phyloP scores from a whole-genome alignment of 176 grass and related monocot genomes.

The Hyparrhenia diplandra region DNA sequence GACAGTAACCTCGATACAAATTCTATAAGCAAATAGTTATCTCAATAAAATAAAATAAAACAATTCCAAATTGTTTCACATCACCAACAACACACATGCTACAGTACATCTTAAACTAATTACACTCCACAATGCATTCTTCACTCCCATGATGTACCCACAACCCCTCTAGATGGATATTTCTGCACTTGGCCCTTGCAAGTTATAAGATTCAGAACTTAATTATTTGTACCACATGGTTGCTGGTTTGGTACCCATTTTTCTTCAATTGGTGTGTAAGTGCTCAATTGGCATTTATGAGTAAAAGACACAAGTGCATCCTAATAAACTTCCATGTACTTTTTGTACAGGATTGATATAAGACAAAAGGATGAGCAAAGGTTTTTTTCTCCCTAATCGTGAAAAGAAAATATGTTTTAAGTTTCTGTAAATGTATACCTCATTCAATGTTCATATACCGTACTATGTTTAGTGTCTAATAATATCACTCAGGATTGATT shows the following conservation, averaged over 20 bases:
- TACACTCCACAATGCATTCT: neutral
- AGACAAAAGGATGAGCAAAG: neutral
- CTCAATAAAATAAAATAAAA: neutral
- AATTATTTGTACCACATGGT: neutral
- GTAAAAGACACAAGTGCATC: neutral
- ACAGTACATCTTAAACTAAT: neutral
- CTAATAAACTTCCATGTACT: neutral
- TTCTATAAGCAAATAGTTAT: neutral
- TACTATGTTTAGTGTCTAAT: neutral
- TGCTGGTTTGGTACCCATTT: neutral
- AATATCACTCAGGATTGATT: neutral
- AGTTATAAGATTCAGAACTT: neutral
- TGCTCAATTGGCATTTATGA: neutral
- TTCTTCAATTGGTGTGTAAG: neutral
- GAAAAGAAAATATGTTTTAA: neutral
- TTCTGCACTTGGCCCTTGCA: neutral
- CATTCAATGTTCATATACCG: neutral
- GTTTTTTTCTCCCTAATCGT: neutral
- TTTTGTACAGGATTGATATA: neutral
- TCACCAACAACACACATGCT: slow-evolving; percentile 3
- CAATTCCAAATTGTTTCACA: neutral
- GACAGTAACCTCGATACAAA: neutral
- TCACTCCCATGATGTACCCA: neutral
- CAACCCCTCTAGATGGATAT: neutral
- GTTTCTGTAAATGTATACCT: neutral